Evolutionary conservation across 163 green algal species (phyloP), one percentile per base, ranked within the genome.

Genomic region (Scenedesmus sp.): DNA sequence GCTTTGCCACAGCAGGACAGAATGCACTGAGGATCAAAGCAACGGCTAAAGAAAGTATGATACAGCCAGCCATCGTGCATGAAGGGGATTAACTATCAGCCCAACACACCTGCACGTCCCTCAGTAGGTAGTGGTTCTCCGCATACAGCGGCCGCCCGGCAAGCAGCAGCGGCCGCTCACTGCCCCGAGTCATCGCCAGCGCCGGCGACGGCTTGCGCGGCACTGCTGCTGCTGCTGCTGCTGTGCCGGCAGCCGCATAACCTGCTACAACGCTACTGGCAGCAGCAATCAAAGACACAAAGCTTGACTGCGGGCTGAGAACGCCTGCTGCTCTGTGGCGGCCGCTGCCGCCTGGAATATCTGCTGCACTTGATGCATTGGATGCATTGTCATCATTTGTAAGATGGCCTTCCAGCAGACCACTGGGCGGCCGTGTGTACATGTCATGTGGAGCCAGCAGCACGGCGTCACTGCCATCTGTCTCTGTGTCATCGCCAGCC

Each of bases 71-170:
- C 59, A 64, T 46, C 34, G 34, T 46, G 34, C 34, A 46, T 46
- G 34, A 46, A 46, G 34, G 34, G 34, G 34, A 46, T 46, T 46
- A 46, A 70, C 62, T 5, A 70, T 0, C 2, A 5, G 10, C 9
- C 10, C 9, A 1, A 2, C 66, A 1, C 70, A 52, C 70, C 70
- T 79, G 70, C 23, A 52, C 3, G 70, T 79, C 70, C 70, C 70
- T 79, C 70, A 79, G 23, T 23, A 79, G 70, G 23, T 52, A 79
- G 70, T 52, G 3, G 23, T 79, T 52, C 70, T 79, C 70, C 23
- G 70, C 70, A 52, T 83, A 90, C 34, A 90, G 62, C 62, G 34
- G 85, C 62, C 52, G 85, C n/a, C 85, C 85, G 16, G 62, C 85
- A 2, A 90, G 62, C 85, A 83, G 85, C 85, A 90, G 85, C 64